phyloP scores from a whole-genome alignment of 441 rosid genomes.

The Gossypium trilobum region DNA sequence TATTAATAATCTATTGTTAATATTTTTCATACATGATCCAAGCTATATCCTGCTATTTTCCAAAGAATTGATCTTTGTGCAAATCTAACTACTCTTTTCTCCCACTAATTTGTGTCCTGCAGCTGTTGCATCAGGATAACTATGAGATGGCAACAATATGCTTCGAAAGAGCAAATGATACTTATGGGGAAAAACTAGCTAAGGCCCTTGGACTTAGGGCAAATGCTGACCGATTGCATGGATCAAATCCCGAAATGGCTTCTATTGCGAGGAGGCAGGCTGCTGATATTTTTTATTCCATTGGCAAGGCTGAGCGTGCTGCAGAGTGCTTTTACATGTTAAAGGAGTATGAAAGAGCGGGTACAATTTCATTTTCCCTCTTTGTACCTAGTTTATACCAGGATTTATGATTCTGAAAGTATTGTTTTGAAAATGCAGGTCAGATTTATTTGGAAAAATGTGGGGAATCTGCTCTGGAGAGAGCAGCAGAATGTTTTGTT shows the following conservation, averaged over 20 bases:
- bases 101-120: conserved; percentile 11
- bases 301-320: conserved; percentile 37
- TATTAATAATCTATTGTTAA: neutral
- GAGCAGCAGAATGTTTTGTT: conserved; percentile 39
- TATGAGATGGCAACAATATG: conserved; percentile 47
- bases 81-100: neutral
- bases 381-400: neutral
- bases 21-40: neutral
- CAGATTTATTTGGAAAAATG: conserved; percentile 32
- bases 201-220: conserved; percentile 38
- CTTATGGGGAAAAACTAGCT: conserved; percentile 31
- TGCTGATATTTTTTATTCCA: conserved; percentile 35
- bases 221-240: conserved; percentile 30
- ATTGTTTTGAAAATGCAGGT: conserved; percentile 25
- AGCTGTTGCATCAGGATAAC: conserved; percentile 37
- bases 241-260: conserved; percentile 29
- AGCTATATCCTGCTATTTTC: neutral
- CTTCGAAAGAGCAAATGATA: conserved; percentile 40
- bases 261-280: conserved; percentile 31
- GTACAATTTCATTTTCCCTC: conserved; percentile 11
- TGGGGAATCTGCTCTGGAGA: conserved; percentile 27
- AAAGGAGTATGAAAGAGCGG: conserved; percentile 38
- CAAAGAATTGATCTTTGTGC: neutral
- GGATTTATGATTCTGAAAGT: neutral
- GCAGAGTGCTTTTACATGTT: conserved; percentile 34